Evolutionary conservation across 371 early-diverging fungal species (phyloP), one percentile per base, ranked within the genome.

Genomic region (Sporodiniella umbellata): DNA sequence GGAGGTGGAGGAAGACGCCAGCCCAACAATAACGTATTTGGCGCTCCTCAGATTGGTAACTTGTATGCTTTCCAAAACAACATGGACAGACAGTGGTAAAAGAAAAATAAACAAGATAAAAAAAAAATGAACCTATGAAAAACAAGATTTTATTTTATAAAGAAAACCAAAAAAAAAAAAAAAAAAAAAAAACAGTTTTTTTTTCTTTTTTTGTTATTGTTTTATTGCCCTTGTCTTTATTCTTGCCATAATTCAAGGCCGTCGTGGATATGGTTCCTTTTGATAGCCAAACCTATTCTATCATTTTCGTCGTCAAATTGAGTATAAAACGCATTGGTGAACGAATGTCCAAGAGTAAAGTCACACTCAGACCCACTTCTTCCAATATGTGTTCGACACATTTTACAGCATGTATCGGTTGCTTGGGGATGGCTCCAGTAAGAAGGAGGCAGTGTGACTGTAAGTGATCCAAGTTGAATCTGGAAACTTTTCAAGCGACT

Each of bases 301-400:
- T 72, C 60, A 17, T 58, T 57, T 14, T 62, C 70, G 33, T 66
- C 42, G 48, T 75, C 66, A 53, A 66, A 75, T 25, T 64, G 59
- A 31, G 70, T 60, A 48, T 75, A 75, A 53, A 75, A 75, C 7
- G 76, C 70, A 42, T 75, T 70, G 28, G 72, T 72, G 39, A 75
- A 72, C 0, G 72, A 39, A 21, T 58, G 60, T 24, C 76, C 76
- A 35, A 75, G 64, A 40, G 62, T 49, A 54, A 68, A 75, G 44
- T 75, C 72, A 25, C 54, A 59, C 6, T 60, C 60, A 30, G 76
- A 75, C 6, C 42, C 54, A 54, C 76, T 70, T 15, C 54, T 53
- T 21, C 66, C 60, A 31, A 75, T 65, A 53, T 57, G 65, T 22
- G 70, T 66, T 25, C 51, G 66, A 47, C 76, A 75, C 56, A 70